phyloP scores from a whole-genome alignment of 352 stramenopile species.

The Phytophthora pseudosyringae region DNA sequence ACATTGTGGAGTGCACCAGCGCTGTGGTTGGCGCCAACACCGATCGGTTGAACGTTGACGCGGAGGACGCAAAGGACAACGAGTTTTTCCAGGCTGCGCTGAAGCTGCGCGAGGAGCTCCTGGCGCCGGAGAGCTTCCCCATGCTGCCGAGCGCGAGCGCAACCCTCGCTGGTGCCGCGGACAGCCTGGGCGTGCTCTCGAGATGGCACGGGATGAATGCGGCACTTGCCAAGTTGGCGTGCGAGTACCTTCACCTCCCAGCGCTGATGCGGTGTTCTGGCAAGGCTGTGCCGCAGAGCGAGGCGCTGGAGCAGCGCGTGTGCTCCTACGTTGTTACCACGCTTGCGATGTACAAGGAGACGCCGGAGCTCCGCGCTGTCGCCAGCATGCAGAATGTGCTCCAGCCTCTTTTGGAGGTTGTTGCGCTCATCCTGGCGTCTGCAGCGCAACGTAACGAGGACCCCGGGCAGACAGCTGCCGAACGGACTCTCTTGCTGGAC shows the following conservation, averaged over 20 bases:
- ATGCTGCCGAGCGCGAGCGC: slow-evolving; percentile 59
- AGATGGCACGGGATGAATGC: slow-evolving; percentile 82
- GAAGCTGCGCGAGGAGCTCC: slow-evolving; percentile 60
- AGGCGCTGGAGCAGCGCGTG: slow-evolving; percentile 52
- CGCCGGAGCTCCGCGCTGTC: slow-evolving; percentile 61
- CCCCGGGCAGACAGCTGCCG: slow-evolving; percentile 5
- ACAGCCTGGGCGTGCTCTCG: slow-evolving; percentile 48
- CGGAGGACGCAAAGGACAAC: slow-evolving; percentile 29
- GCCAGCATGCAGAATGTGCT: slow-evolving; percentile 73
- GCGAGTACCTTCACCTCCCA: slow-evolving; percentile 50
- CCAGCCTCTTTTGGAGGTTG: slow-evolving; percentile 60
- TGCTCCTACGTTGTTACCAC: slow-evolving; percentile 61
- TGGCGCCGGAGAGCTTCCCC: slow-evolving; percentile 58
- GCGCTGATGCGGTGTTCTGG: slow-evolving; percentile 24
- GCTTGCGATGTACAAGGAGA: slow-evolving; percentile 69
- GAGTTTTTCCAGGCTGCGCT: slow-evolving; percentile 45
- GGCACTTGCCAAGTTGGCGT: slow-evolving; percentile 70
- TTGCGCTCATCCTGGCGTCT: slow-evolving; percentile 55
- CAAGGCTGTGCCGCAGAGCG: slow-evolving; percentile 15
- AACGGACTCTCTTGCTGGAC: slow-evolving; percentile 55
- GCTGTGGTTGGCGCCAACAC: slow-evolving; percentile 63
- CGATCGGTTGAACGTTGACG: slow-evolving; percentile 23
- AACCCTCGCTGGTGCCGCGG: slow-evolving; percentile 48
- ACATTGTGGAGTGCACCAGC: slow-evolving; percentile 74
- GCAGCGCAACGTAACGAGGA: slow-evolving; percentile 6